Evolutionary conservation across 345 rosid genomes (phyloP), one percentile per base, ranked within the genome.

Genomic region (Acer yangbiense): DNA sequence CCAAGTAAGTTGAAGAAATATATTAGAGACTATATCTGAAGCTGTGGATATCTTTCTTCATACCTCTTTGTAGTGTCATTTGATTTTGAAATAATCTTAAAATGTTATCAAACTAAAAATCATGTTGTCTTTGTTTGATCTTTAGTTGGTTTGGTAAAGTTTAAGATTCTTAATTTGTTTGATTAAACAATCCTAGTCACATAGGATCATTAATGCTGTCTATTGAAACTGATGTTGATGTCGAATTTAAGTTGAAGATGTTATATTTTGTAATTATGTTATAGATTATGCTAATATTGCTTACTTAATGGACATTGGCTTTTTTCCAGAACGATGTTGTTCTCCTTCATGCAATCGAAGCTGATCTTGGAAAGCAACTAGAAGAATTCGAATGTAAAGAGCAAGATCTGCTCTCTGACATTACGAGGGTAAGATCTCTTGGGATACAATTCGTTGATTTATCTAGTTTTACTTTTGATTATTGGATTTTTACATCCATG

Each of bases 311-410:
- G 35, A 27, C 46, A 32, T 81, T 21, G 44, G 39, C 48, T 44
- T 75, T 81, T 81, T 83, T 84, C 10, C 91, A 96, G 99, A 89
- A 89, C 29, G 98, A 96, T 80, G 87, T 90, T 39, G 84, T 86
- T 68, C 96, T 94, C 71, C 79, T 94, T 74, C 92, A 88, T 73
- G 94, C 85, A 81, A 94, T 96, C 73, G 99, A 96, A 79, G 93
- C 89, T 7, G 90, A 80, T 71, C 18, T 94, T 23, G 92, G 92
- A 44, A 94, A 89, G 69, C 87, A 94, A 70, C 77, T 96, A 74
- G 94, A 90, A 74, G 72, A 81, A 55, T 94, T 91, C 71, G 87
- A 86, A 62, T 89, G 86, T 76, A 90, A 88, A 83, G 97, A 92
- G 84, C 89, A 89, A 74, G 95, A 92, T 6, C 97, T 88, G 66